Evolutionary conservation across 1,284 basidiomycete genomes (phyloP), one percentile per base, ranked within the genome.

Genomic region (Meripilus lineatus): DNA sequence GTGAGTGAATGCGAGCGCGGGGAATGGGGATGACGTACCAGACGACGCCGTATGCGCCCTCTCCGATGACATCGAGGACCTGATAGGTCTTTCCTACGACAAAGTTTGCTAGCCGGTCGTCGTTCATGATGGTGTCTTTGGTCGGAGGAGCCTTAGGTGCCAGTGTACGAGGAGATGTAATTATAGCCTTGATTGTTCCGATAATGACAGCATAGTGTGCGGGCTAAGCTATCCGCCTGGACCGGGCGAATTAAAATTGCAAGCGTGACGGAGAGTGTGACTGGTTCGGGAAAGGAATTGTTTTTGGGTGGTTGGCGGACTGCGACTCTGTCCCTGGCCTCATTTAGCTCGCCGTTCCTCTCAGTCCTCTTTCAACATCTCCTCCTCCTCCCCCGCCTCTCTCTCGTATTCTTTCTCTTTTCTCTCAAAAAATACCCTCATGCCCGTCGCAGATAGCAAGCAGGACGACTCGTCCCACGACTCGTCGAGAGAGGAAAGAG

Each of bases 21-120:
- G 46, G 32, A n/a, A 36, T 34, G 38, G 17, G 45, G 23, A 30
- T 15, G 37, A 37, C 65, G 45, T 41, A 77, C 75, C 78, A 80
- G 41, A 86, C 83, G 55, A 90, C 76, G 42, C 89, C 82, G 61
- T 85, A 85, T 17, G 87, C 88, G 35, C 89, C 89, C 61, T 92
- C 89, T 40, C 89, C 89, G 46, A 92, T 86, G 49, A 90, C 77
- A 65, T 91, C 87, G 44, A 86, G 63, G 5, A 86, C 77, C 54
- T 81, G 71, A 59, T 89, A 89, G 62, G 74, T 73, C 47, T 70
- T 67, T 50, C 76, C 79, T 50, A 79, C 74, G 51, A 80, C 72
- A 59, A 87, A 87, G 55, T 61, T 67, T 13, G 67, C 58, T 53
- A 76, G 67, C 49, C 74, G 69, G 46, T 77, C 72, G 65, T 76